Evolutionary conservation across 805 yeast species (phyloP), one percentile per base, ranked within the genome.

Genomic region (Candida easanensis): DNA sequence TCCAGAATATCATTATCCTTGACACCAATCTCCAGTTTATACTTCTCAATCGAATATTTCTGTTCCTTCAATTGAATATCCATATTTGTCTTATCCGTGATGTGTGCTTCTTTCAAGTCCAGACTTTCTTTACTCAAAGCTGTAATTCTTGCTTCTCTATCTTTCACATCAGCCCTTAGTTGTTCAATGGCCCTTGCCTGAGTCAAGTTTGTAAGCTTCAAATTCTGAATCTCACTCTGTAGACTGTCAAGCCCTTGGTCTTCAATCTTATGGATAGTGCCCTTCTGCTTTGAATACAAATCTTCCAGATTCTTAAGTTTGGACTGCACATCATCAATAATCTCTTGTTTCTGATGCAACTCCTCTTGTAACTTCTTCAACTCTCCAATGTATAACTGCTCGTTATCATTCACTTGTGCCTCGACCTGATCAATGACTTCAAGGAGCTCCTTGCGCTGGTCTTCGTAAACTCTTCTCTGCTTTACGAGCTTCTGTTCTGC

Each of bases 391-490:
- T 73, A 79, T 26, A 75, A 61, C 17, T 58, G 56, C 46, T 76
- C 83, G 45, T 74, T 77, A 45, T 80, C 84, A 38, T 70, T 73
- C 28, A 79, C 79, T 33, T 79, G 78, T 25, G 64, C 58, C 34
- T 78, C 76, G 58, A 82, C 68, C 34, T 77, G 63, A 45, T 76
- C 82, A 38, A 82, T 69, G 15, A 77, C 79, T 38, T 74, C 77
- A 36, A 82, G 59, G 64, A 84, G 67, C 54, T 82, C 85, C 36
- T 71, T 74, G 22, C 84, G 65, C 35, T 82, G 84, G 14, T 60
- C 53, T 39, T 79, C 84, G 34, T 74, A 71, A 21, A 67, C 73
- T 16, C 53, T 54, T 53, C 73, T 75, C 44, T 72, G 79, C 41
- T 68, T 71, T n/a, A 56, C 52, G 40, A 79, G 57, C 48, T 70